phyloP scores from a whole-genome alignment of 83 land plant species.

The Isoetes engelmannii region DNA sequence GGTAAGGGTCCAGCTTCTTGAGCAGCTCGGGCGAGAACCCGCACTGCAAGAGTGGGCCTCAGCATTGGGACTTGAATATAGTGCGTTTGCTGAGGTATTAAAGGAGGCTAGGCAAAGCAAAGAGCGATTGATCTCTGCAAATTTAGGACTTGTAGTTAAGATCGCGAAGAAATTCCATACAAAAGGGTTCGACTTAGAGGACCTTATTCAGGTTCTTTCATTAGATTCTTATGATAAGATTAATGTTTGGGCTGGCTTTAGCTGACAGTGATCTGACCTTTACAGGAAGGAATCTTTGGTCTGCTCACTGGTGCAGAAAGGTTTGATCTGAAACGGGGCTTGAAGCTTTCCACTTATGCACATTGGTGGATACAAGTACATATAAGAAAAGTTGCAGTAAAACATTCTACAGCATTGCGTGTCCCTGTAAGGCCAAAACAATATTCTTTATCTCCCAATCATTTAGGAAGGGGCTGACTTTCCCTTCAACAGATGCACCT shows the following conservation, averaged over 20 bases:
- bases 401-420: too few relatives aligned
- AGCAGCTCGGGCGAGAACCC: constrained; percentile 60
- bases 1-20: constrained; percentile 43
- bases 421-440: too few relatives aligned
- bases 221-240: background rate
- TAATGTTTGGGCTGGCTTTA: too few relatives aligned
- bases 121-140: constrained; percentile 61
- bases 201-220: constrained; percentile 60
- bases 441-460: too few relatives aligned
- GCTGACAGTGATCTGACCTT: too few relatives aligned
- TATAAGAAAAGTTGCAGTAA: too few relatives aligned
- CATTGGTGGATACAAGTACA: constrained; percentile 45
- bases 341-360: constrained; percentile 49
- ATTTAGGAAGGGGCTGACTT: too few relatives aligned
- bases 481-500: constrained; percentile 37
- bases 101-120: constrained; percentile 38
- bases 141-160: constrained; percentile 71
- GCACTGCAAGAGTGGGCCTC: constrained; percentile 78
- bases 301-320: constrained; percentile 42
- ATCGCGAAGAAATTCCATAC: constrained; percentile 71
- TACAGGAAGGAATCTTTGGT: constrained; percentile 48
- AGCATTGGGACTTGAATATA: constrained; percentile 50
- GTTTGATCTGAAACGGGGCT: constrained; percentile 41
- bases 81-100: constrained; percentile 39
- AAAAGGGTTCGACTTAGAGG: constrained; percentile 55